phyloP scores from a whole-genome alignment of 1,139 yeast species.

The Scheffersomyces cryptocercus region DNA sequence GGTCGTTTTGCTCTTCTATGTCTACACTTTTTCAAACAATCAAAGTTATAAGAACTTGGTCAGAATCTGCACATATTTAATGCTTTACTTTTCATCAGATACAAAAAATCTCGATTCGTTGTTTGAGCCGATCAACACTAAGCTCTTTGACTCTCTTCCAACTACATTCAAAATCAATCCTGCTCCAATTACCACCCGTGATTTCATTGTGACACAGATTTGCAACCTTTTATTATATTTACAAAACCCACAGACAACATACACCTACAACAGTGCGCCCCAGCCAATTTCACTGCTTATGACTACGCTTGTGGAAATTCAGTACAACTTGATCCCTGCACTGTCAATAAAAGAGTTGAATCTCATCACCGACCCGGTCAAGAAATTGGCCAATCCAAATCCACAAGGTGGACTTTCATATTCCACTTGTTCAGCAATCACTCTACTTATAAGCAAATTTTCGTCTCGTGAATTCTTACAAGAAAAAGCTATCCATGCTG shows the following conservation, averaged over 20 bases:
- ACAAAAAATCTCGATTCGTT: conserved; percentile 36
- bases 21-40: conserved; percentile 43
- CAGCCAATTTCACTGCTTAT: conserved; percentile 22
- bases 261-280: conserved; percentile 1
- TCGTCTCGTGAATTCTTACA: conserved; percentile 43
- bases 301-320: conserved; percentile 53
- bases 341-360: conserved; percentile 21
- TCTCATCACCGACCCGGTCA: conserved; percentile 22
- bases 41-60: conserved; percentile 46
- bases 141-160: conserved; percentile 50
- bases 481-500: conserved; percentile 51
- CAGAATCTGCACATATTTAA: conserved; percentile 59
- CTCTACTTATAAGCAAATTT: conserved; percentile 52
- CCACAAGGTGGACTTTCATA: conserved; percentile 57
- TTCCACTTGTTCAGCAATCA: conserved; percentile 55
- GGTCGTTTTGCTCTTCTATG: conserved; percentile 56
- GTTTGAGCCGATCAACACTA: conserved; percentile 40
- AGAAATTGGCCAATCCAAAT: conserved; percentile 32
- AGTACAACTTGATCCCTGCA: conserved; percentile 61
- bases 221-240: conserved; percentile 35
- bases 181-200: conserved; percentile 54
- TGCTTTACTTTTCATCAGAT: conserved; percentile 63
- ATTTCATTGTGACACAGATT: conserved; percentile 57
- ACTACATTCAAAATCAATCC: conserved; percentile 39
- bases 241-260: conserved; percentile 1